Conservation (phyloP, 2,329 filamentous ascomycete species). For the Sclerotinia sclerotiorum region DNA sequence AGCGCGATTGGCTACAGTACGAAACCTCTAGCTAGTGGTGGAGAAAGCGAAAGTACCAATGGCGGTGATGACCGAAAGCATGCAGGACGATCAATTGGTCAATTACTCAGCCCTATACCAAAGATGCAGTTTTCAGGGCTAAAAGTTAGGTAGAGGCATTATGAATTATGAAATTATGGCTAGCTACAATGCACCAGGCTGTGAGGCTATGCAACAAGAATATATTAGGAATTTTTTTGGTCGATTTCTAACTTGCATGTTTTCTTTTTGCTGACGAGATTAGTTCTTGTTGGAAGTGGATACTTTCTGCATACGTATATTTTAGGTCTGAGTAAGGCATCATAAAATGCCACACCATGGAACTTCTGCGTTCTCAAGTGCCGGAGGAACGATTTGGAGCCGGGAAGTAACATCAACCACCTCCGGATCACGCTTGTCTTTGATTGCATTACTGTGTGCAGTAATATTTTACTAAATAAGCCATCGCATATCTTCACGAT, state of each 20-base stretch:
- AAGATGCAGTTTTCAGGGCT: neutral
- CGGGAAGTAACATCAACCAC: neutral
- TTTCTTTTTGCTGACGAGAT: conserved; percentile 1
- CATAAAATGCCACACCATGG: neutral
- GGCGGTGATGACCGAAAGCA: conserved; percentile 22
- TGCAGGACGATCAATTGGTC: conserved; percentile 15
- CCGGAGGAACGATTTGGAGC: conserved; percentile 16
- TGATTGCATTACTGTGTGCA: neutral
- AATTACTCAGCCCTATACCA: conserved; percentile 22
- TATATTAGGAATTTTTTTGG: neutral
- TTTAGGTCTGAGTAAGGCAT: conserved; percentile 8
- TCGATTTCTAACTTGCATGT: conserved; percentile 1
- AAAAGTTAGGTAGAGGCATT: neutral
- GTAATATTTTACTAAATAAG: neutral
- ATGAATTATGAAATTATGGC: conserved; percentile 5
- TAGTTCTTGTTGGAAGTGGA: neutral
- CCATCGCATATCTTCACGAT: neutral
- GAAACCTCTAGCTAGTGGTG: conserved; percentile 14
- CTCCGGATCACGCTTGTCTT: neutral
- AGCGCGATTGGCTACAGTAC: conserved; percentile 22
- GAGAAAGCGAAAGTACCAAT: conserved; percentile 13
- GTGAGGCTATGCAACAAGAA: conserved; percentile 9
- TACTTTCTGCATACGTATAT: neutral
- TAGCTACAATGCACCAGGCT: conserved; percentile 19
- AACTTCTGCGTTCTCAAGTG: conserved; percentile 6